Evolutionary conservation across 2,329 filamentous ascomycete genomes (phyloP).

Genomic region (Leptographium galeiforme): DNA sequence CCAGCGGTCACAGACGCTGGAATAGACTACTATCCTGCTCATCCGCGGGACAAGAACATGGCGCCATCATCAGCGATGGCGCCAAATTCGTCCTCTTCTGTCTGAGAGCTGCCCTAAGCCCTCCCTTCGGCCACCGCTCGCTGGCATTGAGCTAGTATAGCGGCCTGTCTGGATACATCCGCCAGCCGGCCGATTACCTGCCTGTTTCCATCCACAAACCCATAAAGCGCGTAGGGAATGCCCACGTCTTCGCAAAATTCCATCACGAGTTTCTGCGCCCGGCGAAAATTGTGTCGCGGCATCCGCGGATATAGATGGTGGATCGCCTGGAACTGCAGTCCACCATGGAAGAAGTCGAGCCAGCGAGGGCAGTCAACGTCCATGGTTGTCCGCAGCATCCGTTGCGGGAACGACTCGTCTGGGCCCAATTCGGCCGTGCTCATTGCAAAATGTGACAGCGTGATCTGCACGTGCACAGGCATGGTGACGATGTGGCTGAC

Average conservation of each 20-base stretch:
- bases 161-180: conserved; percentile 68
- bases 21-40: too few species aligned
- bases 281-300: conserved; percentile 70
- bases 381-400: conserved; percentile 88
- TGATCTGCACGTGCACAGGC: conserved; percentile 80
- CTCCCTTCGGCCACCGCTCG: conserved; percentile 25
- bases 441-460: conserved; percentile 87
- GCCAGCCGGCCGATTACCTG: conserved; percentile 63
- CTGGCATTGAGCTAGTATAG: conserved; percentile 64
- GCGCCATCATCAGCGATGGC: too few species aligned
- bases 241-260: conserved; percentile 72
- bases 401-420: conserved; percentile 76
- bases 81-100: background rate
- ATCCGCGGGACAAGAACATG: too few species aligned
- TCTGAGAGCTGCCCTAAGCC: background rate
- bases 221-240: conserved; percentile 76
- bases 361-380: conserved; percentile 78
- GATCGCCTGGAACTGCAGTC: conserved; percentile 78
- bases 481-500: conserved; percentile 70
- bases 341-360: conserved; percentile 83
- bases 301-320: conserved; percentile 78
- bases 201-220: conserved; percentile 73
- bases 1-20: too few species aligned
- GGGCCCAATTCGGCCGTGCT: conserved; percentile 76
- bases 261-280: conserved; percentile 60